Percentiles rank a stretch among this genome's conserved stretches.
These are phyloP conservation scores for Cladobotryum mycophilum DNA, from an alignment of 2,329 filamentous ascomycete species.

Conservation along the genomic window DNA sequence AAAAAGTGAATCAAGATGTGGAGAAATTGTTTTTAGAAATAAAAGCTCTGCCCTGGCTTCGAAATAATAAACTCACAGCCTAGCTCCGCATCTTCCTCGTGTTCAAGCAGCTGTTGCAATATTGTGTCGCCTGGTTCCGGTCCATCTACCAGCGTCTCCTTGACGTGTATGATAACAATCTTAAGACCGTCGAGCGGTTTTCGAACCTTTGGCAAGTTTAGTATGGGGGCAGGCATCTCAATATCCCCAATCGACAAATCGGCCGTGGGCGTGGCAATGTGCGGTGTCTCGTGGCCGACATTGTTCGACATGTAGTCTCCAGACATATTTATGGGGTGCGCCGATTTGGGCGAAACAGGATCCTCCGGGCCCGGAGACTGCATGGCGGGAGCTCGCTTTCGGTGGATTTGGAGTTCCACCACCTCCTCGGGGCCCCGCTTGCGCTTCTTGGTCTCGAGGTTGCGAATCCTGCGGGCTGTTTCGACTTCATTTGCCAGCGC, in stretches of 20 bases:
- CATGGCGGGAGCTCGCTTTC: constrained; percentile 15
- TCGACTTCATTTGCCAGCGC: constrained; percentile 65
- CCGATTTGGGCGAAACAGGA: constrained; percentile 47
- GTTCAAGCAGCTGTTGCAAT: constrained; percentile 57
- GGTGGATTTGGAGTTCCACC: constrained; percentile 14
- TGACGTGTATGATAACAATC: constrained; percentile 88
- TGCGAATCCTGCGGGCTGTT: constrained; percentile 36
- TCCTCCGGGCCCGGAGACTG: constrained; percentile 30
- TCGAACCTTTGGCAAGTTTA: constrained; percentile 9
- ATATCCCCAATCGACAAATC: constrained; percentile 38
- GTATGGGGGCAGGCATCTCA: constrained; percentile 22
- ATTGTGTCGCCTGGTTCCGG: constrained; percentile 60
- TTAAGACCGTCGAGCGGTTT: constrained; percentile 64
- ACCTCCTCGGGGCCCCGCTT: constrained; percentile 43
- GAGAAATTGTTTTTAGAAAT: constrained; percentile 32
- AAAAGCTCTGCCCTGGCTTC: constrained; percentile 54
- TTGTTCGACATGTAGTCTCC: neutral
- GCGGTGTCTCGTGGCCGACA: constrained; percentile 31
- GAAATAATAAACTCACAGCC: constrained; percentile 79
- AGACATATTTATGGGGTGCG: constrained; percentile 20
- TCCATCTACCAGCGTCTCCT: constrained; percentile 74
- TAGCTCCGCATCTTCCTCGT: constrained; percentile 58
- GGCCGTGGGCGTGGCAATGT: constrained; percentile 41
- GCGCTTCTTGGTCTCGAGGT: constrained; percentile 50
- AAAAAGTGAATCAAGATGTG: neutral